These are phyloP conservation scores for Dictyostelium purpureum DNA, from an alignment of 78 protist species.

Conservation along the genomic window DNA sequence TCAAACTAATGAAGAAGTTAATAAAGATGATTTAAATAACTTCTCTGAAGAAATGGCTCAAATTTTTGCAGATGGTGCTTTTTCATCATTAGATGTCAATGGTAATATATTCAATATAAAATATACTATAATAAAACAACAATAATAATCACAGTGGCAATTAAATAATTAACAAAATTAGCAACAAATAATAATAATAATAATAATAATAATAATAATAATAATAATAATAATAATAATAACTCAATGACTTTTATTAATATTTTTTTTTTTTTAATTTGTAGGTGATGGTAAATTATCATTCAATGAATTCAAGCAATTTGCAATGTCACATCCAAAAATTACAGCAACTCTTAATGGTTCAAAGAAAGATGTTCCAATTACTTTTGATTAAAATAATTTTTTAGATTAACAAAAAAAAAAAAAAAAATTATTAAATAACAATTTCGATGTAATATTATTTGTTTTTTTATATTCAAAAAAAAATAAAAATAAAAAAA, in stretches of 20 bases:
- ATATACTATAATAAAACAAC: no score
- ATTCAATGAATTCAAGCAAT: conserved; percentile 78
- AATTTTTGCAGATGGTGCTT: conserved; percentile 83
- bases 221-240: no score
- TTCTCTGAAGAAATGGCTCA: conserved; percentile 85
- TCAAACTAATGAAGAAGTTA: conserved; percentile 79
- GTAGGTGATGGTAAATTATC: conserved; percentile 85
- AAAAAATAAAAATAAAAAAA: background rate
- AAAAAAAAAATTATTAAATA: background rate
- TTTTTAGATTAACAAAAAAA: background rate
- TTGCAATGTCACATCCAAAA: conserved; percentile 82
- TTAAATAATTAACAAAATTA: no score
- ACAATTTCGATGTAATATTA: background rate
- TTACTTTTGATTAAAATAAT: conserved; percentile 61
- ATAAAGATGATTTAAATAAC: conserved; percentile 76
- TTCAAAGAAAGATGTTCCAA: conserved; percentile 83
- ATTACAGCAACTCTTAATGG: conserved; percentile 84
- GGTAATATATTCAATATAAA: no score
- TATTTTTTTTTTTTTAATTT: no score
- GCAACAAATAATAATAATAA: no score
- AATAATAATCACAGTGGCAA: no score
- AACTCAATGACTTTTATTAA: no score
- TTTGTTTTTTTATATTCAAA: background rate
- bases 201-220: no score
- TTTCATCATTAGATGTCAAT: conserved; percentile 77